Evolutionary conservation across 2,329 filamentous ascomycete species (phyloP).

Genomic region (Spiromastix sp.): DNA sequence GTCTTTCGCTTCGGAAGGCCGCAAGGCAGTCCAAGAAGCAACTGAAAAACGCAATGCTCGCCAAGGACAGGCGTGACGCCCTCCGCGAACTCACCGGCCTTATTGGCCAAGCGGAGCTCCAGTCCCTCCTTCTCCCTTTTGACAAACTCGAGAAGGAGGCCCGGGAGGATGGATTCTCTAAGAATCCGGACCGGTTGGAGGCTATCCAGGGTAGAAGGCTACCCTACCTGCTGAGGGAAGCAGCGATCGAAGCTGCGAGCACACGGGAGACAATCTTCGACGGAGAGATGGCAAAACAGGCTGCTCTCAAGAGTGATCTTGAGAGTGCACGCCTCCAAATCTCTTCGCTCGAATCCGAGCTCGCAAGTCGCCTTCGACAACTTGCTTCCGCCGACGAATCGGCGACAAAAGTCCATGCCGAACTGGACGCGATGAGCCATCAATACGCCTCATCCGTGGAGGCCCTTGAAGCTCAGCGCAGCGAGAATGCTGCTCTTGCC

Average conservation of each 20-base stretch:
- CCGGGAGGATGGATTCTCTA: background rate
- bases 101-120: background rate
- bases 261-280: background rate
- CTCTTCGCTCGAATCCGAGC: slow-evolving; percentile 1
- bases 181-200: slow-evolving; percentile 1
- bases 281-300: background rate
- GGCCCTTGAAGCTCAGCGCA: background rate
- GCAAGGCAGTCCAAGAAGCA: too few species aligned
- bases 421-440: slow-evolving; percentile 3
- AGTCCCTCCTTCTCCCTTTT: background rate
- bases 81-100: slow-evolving; percentile 1
- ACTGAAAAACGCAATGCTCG: too few species aligned
- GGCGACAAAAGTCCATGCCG: background rate
- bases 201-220: background rate
- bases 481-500: background rate
- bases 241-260: background rate
- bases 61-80: background rate
- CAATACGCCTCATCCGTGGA: background rate
- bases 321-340: background rate
- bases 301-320: slow-evolving; percentile 2
- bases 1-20: too few species aligned
- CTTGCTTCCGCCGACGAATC: background rate
- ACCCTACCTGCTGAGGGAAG: slow-evolving; percentile 1
- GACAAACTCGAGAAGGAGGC: slow-evolving; percentile 1
- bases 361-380: background rate